Conservation (phyloP, 768 basidiomycete genomes). For the Leucogyrophana mollusca region DNA sequence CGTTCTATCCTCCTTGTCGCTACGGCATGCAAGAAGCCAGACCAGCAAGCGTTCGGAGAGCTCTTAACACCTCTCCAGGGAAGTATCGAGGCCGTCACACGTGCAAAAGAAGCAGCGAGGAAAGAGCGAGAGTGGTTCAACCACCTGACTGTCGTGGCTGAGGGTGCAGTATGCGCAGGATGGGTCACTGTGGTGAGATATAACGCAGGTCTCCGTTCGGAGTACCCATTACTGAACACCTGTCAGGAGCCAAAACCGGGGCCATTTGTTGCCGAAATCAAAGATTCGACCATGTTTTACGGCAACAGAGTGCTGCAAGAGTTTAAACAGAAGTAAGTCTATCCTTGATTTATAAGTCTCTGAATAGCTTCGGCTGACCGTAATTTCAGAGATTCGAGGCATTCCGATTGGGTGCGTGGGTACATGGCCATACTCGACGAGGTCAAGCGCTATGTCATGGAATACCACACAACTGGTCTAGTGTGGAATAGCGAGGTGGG, state of each 20-base stretch:
- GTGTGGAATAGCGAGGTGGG: conserved; percentile 82
- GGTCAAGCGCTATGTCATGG: conserved; percentile 77
- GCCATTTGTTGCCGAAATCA: conserved; percentile 76
- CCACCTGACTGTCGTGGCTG: conserved; percentile 79
- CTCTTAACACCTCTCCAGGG: conserved; percentile 69
- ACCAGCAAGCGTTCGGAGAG: conserved; percentile 51
- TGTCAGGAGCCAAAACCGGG: conserved; percentile 72
- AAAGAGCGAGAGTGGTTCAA: conserved; percentile 80
- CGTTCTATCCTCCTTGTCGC: conserved; percentile 67
- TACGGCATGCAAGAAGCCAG: conserved; percentile 78
- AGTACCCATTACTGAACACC: neutral
- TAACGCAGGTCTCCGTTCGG: neutral
- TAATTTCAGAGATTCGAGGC: conserved; percentile 71
- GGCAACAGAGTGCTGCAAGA: conserved; percentile 89
- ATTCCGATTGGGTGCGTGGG: conserved; percentile 83
- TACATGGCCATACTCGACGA: conserved; percentile 74
- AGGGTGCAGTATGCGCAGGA: conserved; percentile 77
- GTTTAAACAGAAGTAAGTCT: conserved; percentile 83
- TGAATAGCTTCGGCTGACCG: conserved; percentile 7
- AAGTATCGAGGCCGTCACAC: conserved; percentile 73
- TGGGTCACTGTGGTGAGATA: conserved; percentile 83
- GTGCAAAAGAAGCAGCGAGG: conserved; percentile 78
- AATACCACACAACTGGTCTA: conserved; percentile 84
- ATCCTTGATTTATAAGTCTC: neutral
- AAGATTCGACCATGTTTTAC: conserved; percentile 86